These are phyloP conservation scores for Saposhnikovia divaricata DNA, from an alignment of 129 eudicot species.

Conservation along the genomic window DNA sequence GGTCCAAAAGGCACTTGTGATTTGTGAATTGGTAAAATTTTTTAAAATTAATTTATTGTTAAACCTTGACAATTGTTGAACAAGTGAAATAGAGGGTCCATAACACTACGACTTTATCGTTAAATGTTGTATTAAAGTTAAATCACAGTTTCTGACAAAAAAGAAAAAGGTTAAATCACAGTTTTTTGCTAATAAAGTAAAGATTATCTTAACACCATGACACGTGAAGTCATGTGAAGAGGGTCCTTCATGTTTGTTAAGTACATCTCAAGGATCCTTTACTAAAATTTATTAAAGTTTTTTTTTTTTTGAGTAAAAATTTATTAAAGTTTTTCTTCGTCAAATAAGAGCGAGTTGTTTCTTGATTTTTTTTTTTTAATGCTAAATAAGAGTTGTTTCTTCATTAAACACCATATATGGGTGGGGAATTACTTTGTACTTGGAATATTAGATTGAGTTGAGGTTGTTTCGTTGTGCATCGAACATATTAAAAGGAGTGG, in stretches of 20 bases:
- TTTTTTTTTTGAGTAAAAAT: too few relatives aligned
- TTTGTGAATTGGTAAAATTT: constrained; percentile 7
- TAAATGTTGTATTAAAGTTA: constrained; percentile 6
- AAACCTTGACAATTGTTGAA: constrained; percentile 14
- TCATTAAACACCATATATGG: too few relatives aligned
- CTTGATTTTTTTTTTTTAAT: too few relatives aligned
- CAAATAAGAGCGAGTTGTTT: too few relatives aligned
- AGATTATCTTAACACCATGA: not conserved
- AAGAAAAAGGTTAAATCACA: constrained; percentile 8
- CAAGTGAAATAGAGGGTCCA: constrained; percentile 15
- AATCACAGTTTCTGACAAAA: not conserved
- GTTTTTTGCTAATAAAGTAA: not conserved
- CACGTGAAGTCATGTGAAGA: constrained; percentile 50
- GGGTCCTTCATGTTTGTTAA: constrained; percentile 24
- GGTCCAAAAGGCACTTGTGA: constrained; percentile 1
- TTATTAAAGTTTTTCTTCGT: too few relatives aligned
- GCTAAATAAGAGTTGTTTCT: too few relatives aligned
- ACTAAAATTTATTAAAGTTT: too few relatives aligned
- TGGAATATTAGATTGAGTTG: too few relatives aligned
- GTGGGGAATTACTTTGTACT: too few relatives aligned
- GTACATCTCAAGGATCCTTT: too few relatives aligned
- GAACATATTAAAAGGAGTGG: too few relatives aligned
- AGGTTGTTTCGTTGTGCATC: too few relatives aligned
- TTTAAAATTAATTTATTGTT: not conserved
- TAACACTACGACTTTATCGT: constrained; percentile 12